Percentiles rank a stretch among this genome's conserved stretches.
Conservation (phyloP, 352 stramenopile genomes). For the Plasmopara halstedii region DNA sequence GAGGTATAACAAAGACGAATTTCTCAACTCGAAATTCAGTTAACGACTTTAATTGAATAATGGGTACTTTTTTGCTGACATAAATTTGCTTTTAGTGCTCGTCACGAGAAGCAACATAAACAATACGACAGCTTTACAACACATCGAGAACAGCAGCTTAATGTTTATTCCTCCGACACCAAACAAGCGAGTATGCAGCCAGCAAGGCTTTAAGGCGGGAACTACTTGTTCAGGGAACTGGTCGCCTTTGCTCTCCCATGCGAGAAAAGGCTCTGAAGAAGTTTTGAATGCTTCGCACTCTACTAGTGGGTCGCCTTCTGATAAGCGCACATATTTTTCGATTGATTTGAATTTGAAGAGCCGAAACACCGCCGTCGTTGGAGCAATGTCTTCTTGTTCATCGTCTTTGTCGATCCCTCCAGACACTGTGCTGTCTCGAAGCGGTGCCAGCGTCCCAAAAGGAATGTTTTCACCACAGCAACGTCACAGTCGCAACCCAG, state of each 20-base stretch:
- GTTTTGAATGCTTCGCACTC: slow-evolving; percentile 18
- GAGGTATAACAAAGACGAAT: slow-evolving; percentile 15
- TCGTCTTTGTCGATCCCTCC: slow-evolving; percentile 12
- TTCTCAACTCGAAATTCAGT: not conserved
- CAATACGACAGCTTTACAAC: slow-evolving; percentile 9
- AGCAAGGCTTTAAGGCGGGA: slow-evolving; percentile 22
- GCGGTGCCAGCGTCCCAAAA: slow-evolving; percentile 30
- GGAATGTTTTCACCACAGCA: slow-evolving; percentile 34
- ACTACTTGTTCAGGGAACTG: slow-evolving; percentile 12
- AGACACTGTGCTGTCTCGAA: slow-evolving; percentile 4
- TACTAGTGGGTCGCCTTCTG: slow-evolving; percentile 14
- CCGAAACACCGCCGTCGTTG: slow-evolving; percentile 6
- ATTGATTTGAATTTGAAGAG: slow-evolving; percentile 29
- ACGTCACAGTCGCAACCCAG: slow-evolving; percentile 63
- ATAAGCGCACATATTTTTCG: slow-evolving; percentile 21
- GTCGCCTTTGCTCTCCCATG: slow-evolving; percentile 17
- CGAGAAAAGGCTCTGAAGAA: slow-evolving; percentile 22
- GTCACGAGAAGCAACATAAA: slow-evolving; percentile 19
- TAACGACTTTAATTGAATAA: no score
- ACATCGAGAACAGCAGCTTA: slow-evolving; percentile 7
- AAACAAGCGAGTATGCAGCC: slow-evolving; percentile 33
- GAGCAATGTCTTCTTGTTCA: slow-evolving; percentile 15
- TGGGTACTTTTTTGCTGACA: slow-evolving; percentile 4
- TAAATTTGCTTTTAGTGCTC: slow-evolving; percentile 12
- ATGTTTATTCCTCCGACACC: slow-evolving; percentile 29